phyloP scores from a whole-genome alignment of 163 green algal genomes.

The Coccomyxa subellipsoidea region DNA sequence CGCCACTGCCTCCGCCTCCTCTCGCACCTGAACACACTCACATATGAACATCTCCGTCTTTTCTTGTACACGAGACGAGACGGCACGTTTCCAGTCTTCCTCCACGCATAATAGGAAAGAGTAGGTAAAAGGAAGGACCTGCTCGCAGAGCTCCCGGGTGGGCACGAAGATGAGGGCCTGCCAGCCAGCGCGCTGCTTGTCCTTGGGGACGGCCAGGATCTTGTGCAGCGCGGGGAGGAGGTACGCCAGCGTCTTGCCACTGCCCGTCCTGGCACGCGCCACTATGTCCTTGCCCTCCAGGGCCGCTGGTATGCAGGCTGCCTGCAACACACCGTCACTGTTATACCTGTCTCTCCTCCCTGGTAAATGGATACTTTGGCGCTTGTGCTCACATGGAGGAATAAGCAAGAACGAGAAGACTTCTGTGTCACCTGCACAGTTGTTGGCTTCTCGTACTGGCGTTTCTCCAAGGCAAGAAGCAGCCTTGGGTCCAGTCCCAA shows the following conservation, averaged over 20 bases:
- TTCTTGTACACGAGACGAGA: no score
- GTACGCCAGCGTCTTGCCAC: constrained; percentile 96
- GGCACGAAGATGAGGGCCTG: constrained; percentile 90
- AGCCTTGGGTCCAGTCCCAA: constrained; percentile 86
- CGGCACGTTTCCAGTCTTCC: neutral
- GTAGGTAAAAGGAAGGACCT: constrained; percentile 53
- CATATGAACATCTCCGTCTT: neutral
- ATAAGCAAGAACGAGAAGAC: no score
- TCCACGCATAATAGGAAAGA: neutral
- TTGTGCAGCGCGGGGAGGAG: constrained; percentile 84
- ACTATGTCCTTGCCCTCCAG: constrained; percentile 90
- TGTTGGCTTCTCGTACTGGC: constrained; percentile 68
- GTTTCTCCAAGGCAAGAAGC: constrained; percentile 73
- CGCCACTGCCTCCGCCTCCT: constrained; percentile 47
- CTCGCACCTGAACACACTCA: constrained; percentile 36
- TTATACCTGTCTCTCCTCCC: no score
- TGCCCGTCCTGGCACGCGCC: constrained; percentile 82
- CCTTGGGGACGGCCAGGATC: constrained; percentile 50
- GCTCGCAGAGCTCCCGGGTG: constrained; percentile 90
- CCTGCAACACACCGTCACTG: constrained; percentile 17
- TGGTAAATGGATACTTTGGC: neutral
- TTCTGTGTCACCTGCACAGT: constrained; percentile 79
- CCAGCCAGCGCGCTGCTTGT: constrained; percentile 43
- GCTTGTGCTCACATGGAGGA: neutral
- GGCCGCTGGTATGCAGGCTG: constrained; percentile 62